phyloP scores from a whole-genome alignment of 495 filamentous ascomycete genomes.

The Neurospora pannonica region DNA sequence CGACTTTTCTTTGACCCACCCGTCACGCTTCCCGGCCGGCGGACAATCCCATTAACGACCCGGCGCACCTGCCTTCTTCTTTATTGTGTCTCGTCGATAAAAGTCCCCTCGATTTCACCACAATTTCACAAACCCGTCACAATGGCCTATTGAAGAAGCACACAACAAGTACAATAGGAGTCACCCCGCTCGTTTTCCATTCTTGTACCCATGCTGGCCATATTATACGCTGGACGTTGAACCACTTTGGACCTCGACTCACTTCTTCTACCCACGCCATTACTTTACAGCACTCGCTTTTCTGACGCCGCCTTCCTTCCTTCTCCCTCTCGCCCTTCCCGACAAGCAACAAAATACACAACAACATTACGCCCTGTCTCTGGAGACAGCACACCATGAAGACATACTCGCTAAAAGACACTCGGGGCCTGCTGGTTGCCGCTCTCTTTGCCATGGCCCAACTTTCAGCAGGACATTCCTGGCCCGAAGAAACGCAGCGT shows the following conservation, averaged over 20 bases:
- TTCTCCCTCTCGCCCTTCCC: neutral
- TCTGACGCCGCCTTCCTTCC: neutral
- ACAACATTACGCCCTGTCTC: neutral
- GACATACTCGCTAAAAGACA: neutral
- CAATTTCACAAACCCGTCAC: neutral
- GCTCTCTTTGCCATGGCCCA: slow-evolving; percentile 28
- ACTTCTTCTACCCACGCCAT: neutral
- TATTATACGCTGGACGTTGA: neutral
- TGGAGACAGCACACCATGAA: neutral
- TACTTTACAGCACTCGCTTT: neutral
- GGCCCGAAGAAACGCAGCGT: slow-evolving; percentile 64
- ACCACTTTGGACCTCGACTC: neutral
- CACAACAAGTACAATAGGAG: neutral
- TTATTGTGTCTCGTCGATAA: neutral
- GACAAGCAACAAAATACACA: neutral
- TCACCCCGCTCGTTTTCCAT: neutral
- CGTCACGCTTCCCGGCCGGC: neutral
- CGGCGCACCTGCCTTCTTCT: neutral
- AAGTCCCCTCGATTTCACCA: neutral
- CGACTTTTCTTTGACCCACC: neutral
- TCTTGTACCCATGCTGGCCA: neutral
- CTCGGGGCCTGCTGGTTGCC: slow-evolving; percentile 11
- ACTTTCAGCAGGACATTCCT: slow-evolving; percentile 53
- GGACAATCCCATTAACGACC: neutral
- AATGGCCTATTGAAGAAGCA: neutral